Base-by-base conservation (phyloP, 176 grass and related monocot species). In the Oryza meyeriana region DNA sequence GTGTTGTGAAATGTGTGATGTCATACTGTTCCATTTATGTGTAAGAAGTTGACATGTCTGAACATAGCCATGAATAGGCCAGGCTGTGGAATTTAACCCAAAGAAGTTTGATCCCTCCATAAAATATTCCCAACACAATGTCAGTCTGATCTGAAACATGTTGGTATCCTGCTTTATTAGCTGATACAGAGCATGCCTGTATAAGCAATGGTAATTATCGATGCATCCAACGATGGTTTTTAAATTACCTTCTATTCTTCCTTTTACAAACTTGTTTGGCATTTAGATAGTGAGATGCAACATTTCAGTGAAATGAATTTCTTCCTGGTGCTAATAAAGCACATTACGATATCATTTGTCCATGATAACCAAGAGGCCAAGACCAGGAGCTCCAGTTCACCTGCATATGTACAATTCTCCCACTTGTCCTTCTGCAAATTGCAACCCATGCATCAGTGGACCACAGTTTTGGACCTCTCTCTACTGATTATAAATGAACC, bases 391-490 rank as follows among this genome's bases (percentile, higher is more conserved):
- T 66, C 76, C 8, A 52, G 67, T 20, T 83, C 72, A 52, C 30
- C 22, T 62, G 62, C 18, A 26, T 41, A 42, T 33, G 44, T 71
- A 78, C 33, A 78, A 55, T 40, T 10, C 39, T 77, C 52, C 67
- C 39, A 55, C 36, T 1, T 52, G 48, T 61, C 36, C 50, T 48
- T 48, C 6, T 79, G 57, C 68, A 73, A 55, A 28, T 67, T 45
- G 20, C 52, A 62, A 47, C 14, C 22, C 28, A 64, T 29, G 28
- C 30, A 39, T 52, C 11, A 65, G 6, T 84, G 81, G 87, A 75
- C 81, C 87, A 89, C 87, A 20, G 14, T 7, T 79, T 79, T 78
- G 84, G 9, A 62, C 63, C 61, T 69, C 16, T 69, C 61, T 69
- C 16, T 80, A 18, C 69, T 50, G 41, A 14, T 88, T 75, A 75